phyloP scores from a whole-genome alignment of 202 grass and related monocot species.

The Cymbopogon flexuosus region DNA sequence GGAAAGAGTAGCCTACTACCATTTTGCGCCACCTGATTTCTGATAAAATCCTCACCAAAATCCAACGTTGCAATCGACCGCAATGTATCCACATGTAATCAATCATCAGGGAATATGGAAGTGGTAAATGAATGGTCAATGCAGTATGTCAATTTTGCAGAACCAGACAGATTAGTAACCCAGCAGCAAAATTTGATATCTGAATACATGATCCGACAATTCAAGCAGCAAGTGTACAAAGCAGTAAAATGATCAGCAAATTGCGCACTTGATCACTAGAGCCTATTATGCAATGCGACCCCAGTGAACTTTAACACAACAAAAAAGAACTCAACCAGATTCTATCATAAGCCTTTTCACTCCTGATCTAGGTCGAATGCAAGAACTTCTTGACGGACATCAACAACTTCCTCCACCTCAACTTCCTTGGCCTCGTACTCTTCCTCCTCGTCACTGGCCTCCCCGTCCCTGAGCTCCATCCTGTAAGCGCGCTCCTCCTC shows the following conservation, averaged over 20 bases:
- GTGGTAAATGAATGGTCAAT: background rate
- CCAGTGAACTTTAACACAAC: background rate
- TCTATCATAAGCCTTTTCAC: constrained; percentile 25
- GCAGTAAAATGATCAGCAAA: constrained; percentile 29
- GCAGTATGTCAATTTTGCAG: too few relatives aligned
- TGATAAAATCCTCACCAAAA: too few relatives aligned
- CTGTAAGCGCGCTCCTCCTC: constrained; percentile 55
- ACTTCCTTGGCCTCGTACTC: constrained; percentile 82
- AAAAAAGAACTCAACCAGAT: constrained; percentile 9
- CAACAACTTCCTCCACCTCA: constrained; percentile 62
- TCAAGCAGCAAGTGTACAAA: constrained; percentile 6
- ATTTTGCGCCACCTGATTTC: too few relatives aligned
- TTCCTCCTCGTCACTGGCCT: constrained; percentile 69
- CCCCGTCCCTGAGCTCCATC: constrained; percentile 59
- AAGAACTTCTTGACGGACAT: constrained; percentile 56
- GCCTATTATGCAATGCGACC: background rate
- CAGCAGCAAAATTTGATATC: constrained; percentile 28
- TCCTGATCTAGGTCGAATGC: constrained; percentile 50
- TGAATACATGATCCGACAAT: constrained; percentile 4
- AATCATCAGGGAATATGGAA: background rate
- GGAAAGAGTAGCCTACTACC: too few relatives aligned
- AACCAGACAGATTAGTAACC: constrained; percentile 1
- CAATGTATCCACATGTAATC: background rate
- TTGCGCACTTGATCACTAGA: background rate
- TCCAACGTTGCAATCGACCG: background rate